Evolutionary conservation across 768 basidiomycete species (phyloP), one percentile per base, ranked within the genome.

Genomic region (Lactarius pseudohatsudake): DNA sequence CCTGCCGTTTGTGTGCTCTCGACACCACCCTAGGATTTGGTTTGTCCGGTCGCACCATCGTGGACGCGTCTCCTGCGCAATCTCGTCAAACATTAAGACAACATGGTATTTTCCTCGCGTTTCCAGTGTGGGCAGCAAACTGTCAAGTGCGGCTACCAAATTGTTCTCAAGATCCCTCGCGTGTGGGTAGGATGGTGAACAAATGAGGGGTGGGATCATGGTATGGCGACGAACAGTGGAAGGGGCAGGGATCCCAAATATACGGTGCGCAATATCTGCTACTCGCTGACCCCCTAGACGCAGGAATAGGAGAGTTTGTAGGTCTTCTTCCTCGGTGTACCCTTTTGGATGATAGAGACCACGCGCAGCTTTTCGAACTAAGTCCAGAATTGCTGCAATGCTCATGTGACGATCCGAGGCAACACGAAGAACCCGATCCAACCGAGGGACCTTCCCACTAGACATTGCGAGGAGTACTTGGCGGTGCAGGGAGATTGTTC

Each of bases 271-370:
- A n/a, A 65, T 36, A 0, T 61, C 50, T 5, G 54, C 59, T 26
- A 61, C 38, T 16, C 32, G 50, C 38, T 34, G 18, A 4, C 64
- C 59, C 1, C 64, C 59, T 18, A 61, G 20, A 1, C 18, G 50
- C 18, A 61, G 54, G 13, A 65, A 60, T 4, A 65, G 30, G 3
- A 61, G 20, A 0, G 59, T 40, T 2, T n/a, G 53, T 2, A 60
- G 40, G 15, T 65, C 50, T 1, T 65, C 54, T 7, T 61, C 59
- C 13, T 65, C 34, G 7, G 43, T 32, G 22, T 47, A 65, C 3
- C 59, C n/a, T 20, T 57, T 61, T n/a, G 64, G 64, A 15, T 56
- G 58, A 40, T 65, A 65, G 2, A n/a, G 10, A 2, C 59, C 54
- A 9, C 30, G 7, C 20, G 40, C 50, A 3, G 59, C 59, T 15